Evolutionary conservation across 805 yeast genomes (phyloP), one percentile per base, ranked within the genome.

Genomic region (Candida taoyuanica): DNA sequence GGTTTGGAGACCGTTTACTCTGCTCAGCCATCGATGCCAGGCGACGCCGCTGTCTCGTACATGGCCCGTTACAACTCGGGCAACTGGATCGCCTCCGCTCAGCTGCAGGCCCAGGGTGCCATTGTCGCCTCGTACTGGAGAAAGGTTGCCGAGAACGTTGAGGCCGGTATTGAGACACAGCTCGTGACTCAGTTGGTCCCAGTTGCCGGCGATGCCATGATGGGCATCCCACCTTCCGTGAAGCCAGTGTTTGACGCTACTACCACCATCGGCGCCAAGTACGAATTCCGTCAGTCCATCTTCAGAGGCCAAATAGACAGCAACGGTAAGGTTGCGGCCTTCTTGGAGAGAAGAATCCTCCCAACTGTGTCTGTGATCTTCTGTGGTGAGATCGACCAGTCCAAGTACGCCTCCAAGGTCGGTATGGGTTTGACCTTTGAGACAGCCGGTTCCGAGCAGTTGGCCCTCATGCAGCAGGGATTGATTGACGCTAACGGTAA

Each of bases 341-440:
- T 88, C 72, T 71, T 93, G 62, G 98, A 93, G 71, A 87, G 88
- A 71, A 81, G 95, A 63, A 79, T 93, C 38, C 73, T 89, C 56
- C 98, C 98, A 58, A 86, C 95, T 34, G 78, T 89, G 44, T 82
- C 95, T 21, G 73, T 93, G 40, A 69, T 87, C 57, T 88, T 93
- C 71, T 76, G 84, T 49, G 96, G 96, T 57, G 96, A 89, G 67
- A 77, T 91, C 46, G 97, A 91, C 67, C 98, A 91, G 64, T 67
- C 71, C 59, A 83, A 81, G 64, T 73, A 73, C 58, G 69, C 87
- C 45, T 81, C 89, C 48, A 83, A 80, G 64, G 68, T 91, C 50
- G 98, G 98, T 60, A 76, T 89, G 54, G 98, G 97, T 64, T 73
- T 93, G 55, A 96, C 91, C 71, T 81, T 93, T 50, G 98, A 93